Evolutionary conservation across 2,329 filamentous ascomycete genomes (phyloP), one percentile per base, ranked within the genome.

Genomic region (Fusarium keratoplasticum): DNA sequence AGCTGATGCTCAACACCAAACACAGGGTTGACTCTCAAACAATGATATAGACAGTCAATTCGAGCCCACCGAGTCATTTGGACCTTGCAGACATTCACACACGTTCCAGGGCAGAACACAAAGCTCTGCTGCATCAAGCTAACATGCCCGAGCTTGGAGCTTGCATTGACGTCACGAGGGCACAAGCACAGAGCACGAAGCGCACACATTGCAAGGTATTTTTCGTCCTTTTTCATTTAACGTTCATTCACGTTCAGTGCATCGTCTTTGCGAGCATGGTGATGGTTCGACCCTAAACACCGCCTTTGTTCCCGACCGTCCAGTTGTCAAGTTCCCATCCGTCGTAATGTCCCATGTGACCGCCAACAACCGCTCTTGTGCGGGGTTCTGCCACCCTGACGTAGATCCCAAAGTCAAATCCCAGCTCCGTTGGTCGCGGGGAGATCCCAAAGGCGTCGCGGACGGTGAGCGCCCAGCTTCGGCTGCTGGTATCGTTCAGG

Each of bases 281-380:
- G 67, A 68, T 76, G 64, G 76, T 72, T 71, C 71, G 65, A 77
- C 78, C 77, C 75, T 71, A 78, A 81, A 81, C 77, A 76, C 77
- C 78, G 66, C 71, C 71, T 74, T 47, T 72, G 74, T 78, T 75
- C 81, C 81, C 66, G 76, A 82, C 80, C 74, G 74, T 74, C 77
- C 70, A 67, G 73, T 83, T 82, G 78, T 71, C 80, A 74, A 70
- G 72, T 73, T 70, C 70, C 74, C 76, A 74, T 79, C 73, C 70
- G 33, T 36, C 69, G 71, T 72, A 63, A 78, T 80, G 80, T 82
- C 77, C 78, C 77, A 78, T 74, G 76, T 79, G 76, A 79, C 77
- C 75, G 72, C 80, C 74, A 77, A 73, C 68, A 75, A 66, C 76
- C 69, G 73, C 70, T 76, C 67, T 75, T 64, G 74, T 78, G 78